These are phyloP conservation scores for Massariosphaeria phaeospora DNA, from an alignment of 495 filamentous ascomycete species.

Conservation along the genomic window DNA sequence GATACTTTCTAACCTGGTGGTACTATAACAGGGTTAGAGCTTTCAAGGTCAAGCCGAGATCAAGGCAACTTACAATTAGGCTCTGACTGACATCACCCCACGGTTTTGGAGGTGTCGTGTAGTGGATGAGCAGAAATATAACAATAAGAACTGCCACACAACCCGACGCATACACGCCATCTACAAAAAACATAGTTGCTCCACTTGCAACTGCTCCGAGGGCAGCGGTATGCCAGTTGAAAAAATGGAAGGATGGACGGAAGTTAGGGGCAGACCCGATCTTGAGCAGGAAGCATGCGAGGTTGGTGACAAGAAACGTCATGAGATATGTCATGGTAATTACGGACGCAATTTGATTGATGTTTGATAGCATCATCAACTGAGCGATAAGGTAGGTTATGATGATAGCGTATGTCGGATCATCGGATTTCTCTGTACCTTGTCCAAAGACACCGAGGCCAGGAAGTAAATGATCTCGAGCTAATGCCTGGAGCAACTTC, in stretches of 20 bases:
- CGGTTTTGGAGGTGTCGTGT: constrained; percentile 73
- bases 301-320: constrained; percentile 71
- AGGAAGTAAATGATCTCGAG: constrained; percentile 72
- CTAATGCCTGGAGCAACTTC: constrained; percentile 82
- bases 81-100: constrained; percentile 90
- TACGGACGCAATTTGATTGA: constrained; percentile 84
- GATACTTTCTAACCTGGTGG: constrained; percentile 85
- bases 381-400: constrained; percentile 73
- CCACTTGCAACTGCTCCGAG: constrained; percentile 68
- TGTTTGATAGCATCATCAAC: constrained; percentile 73
- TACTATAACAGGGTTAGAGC: no score
- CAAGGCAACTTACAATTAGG: no score
- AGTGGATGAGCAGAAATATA: constrained; percentile 80
- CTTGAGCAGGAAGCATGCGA: constrained; percentile 83
- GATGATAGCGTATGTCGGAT: constrained; percentile 72
- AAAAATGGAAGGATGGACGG: constrained; percentile 79
- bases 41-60: no score
- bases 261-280: constrained; percentile 94
- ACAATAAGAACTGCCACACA: constrained; percentile 69
- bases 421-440: constrained; percentile 68
- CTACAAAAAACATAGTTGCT: constrained; percentile 82
- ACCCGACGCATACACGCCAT: constrained; percentile 72
- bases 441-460: constrained; percentile 70
- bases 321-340: constrained; percentile 86
- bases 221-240: constrained; percentile 78